Conservation (phyloP, 805 yeast genomes). For the Ogataea parapolymorpha region DNA sequence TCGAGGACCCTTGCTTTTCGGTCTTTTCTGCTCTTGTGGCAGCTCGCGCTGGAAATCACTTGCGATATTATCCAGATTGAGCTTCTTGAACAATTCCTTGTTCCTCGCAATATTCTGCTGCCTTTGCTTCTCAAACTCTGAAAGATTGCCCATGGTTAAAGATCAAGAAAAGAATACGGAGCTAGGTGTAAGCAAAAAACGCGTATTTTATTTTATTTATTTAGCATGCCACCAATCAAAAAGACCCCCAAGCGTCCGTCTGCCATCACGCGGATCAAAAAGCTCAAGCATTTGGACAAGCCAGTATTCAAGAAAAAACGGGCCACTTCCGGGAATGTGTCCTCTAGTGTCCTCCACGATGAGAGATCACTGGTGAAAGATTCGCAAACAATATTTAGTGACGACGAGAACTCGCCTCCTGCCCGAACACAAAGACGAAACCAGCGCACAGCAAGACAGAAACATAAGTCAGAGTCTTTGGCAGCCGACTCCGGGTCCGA, state of each 20-base stretch:
- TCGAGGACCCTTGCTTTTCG: conserved; percentile 28
- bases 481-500: too few relatives aligned
- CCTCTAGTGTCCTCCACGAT: conserved; percentile 1
- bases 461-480: too few relatives aligned
- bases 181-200: conserved; percentile 6
- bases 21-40: conserved; percentile 21
- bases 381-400: conserved; percentile 20
- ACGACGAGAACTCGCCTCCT: conserved; percentile 14
- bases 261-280: conserved; percentile 13
- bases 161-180: not conserved
- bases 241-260: conserved; percentile 18
- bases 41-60: conserved; percentile 50
- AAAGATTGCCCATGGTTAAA: conserved; percentile 32
- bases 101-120: conserved; percentile 82
- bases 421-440: not conserved
- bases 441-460: too few relatives aligned
- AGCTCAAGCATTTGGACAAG: conserved; percentile 2
- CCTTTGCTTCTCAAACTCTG: conserved; percentile 69
- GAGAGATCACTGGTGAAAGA: conserved; percentile 17
- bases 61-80: conserved; percentile 62
- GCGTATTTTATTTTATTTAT: not conserved
- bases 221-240: conserved; percentile 4
- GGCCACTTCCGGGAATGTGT: not conserved
- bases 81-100: conserved; percentile 64
- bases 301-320: conserved; percentile 7